These are phyloP conservation scores for Candolleomyces eurysporus DNA, from an alignment of 768 basidiomycete genomes.

Conservation along the genomic window DNA sequence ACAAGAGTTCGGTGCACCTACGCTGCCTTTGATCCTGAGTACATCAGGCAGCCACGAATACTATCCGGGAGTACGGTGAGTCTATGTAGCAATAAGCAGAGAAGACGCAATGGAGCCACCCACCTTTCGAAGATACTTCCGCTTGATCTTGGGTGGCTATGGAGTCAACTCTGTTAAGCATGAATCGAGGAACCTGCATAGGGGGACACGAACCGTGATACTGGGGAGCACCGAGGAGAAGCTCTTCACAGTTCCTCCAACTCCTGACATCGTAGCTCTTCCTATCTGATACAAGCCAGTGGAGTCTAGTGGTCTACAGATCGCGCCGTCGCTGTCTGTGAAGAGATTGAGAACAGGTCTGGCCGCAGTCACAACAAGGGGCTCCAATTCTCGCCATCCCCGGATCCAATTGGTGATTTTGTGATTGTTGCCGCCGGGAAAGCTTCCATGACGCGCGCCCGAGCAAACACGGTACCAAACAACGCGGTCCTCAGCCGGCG, in stretches of 20 bases:
- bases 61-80: constrained; percentile 29
- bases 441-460: too few relatives aligned
- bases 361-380: too few relatives aligned
- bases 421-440: too few relatives aligned
- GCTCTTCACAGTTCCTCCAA: constrained; percentile 14
- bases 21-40: constrained; percentile 78
- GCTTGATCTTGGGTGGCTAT: constrained; percentile 41
- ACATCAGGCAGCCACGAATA: constrained; percentile 92
- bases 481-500: too few relatives aligned
- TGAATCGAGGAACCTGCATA: background rate
- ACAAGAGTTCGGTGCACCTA: constrained; percentile 33
- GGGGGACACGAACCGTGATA: constrained; percentile 20
- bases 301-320: too few relatives aligned
- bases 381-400: too few relatives aligned
- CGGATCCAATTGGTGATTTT: too few relatives aligned
- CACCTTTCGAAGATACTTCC: constrained; percentile 55
- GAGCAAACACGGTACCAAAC: too few relatives aligned
- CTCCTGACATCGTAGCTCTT: background rate
- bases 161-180: constrained; percentile 1
- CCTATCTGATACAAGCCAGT: too few relatives aligned
- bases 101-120: background rate
- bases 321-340: too few relatives aligned
- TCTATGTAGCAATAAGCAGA: background rate
- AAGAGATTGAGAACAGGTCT: too few relatives aligned
- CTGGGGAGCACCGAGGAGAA: constrained; percentile 23